These are phyloP conservation scores for Globomyces pollinis-pini DNA, from an alignment of 192 early-diverging fungal species.

Conservation along the genomic window DNA sequence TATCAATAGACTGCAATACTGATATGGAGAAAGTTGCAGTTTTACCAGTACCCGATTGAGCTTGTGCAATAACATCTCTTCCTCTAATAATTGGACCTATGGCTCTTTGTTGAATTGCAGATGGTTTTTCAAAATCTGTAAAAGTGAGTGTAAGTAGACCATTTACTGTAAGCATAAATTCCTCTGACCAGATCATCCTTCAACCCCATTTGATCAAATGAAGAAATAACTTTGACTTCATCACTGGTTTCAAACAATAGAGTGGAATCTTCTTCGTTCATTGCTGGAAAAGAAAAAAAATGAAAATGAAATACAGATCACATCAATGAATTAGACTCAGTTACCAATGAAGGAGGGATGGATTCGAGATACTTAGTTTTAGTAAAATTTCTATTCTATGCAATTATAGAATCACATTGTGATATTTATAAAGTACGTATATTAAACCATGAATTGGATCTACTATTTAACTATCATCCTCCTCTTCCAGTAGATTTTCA, in stretches of 20 bases:
- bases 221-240: conserved; percentile 72
- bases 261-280: not conserved
- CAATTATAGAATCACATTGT: too few species aligned
- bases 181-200: conserved; percentile 95
- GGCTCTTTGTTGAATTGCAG: conserved; percentile 97
- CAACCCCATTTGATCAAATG: conserved; percentile 94
- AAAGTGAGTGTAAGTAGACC: too few species aligned
- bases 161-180: conserved; percentile 90
- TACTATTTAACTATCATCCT: too few species aligned
- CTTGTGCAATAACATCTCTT: conserved; percentile 93
- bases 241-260: conserved; percentile 69
- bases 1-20: conserved; percentile 84
- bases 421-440: too few species aligned
- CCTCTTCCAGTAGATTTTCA: too few species aligned
- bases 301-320: too few species aligned
- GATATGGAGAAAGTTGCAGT: conserved; percentile 96
- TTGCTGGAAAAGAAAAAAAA: too few species aligned
- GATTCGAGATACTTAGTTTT: too few species aligned
- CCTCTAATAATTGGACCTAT: conserved; percentile 82
- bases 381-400: too few species aligned
- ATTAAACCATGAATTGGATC: too few species aligned
- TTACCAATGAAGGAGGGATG: too few species aligned
- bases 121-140: conserved; percentile 90
- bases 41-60: conserved; percentile 98
- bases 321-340: too few species aligned